Evolutionary conservation across 305 asterid genomes (phyloP).

Genomic region (Solanum hybrid): DNA sequence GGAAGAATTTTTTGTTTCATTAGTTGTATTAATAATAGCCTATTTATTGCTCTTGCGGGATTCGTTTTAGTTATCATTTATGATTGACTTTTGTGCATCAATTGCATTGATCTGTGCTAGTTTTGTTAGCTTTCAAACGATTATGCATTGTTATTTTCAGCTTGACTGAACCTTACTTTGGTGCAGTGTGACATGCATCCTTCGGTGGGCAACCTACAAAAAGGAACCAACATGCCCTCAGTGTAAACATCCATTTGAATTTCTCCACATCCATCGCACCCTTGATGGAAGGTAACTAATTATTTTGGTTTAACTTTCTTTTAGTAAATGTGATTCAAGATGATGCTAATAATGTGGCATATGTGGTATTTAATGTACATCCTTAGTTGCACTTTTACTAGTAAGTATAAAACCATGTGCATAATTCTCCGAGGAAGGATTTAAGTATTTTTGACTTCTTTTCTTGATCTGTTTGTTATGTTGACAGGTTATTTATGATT

Average conservation of each 20-base stretch:
- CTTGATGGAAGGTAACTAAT: slow-evolving; percentile 71
- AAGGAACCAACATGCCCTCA: slow-evolving; percentile 77
- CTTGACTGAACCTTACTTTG: background rate
- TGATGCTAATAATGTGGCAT: background rate
- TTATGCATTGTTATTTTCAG: background rate
- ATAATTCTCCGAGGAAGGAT: background rate
- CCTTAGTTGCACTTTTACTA: background rate
- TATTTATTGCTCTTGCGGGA: background rate
- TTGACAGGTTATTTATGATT: background rate
- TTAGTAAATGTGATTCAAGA: background rate
- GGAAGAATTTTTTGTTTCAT: background rate
- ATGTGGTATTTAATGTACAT: background rate
- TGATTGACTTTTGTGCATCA: background rate
- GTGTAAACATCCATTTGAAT: slow-evolving; percentile 67
- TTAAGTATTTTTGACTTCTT: background rate
- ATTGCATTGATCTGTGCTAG: background rate
- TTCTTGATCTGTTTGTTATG: background rate
- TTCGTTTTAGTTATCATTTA: background rate
- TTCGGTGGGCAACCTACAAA: slow-evolving; percentile 83
- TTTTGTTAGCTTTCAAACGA: background rate
- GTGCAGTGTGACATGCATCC: slow-evolving; percentile 66
- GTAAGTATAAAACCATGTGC: background rate
- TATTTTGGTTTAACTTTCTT: background rate
- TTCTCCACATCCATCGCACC: slow-evolving; percentile 61
- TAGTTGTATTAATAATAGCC: background rate